Conservation (phyloP, 257 asterid genomes). For the Fraxinus pennsylvanica region DNA sequence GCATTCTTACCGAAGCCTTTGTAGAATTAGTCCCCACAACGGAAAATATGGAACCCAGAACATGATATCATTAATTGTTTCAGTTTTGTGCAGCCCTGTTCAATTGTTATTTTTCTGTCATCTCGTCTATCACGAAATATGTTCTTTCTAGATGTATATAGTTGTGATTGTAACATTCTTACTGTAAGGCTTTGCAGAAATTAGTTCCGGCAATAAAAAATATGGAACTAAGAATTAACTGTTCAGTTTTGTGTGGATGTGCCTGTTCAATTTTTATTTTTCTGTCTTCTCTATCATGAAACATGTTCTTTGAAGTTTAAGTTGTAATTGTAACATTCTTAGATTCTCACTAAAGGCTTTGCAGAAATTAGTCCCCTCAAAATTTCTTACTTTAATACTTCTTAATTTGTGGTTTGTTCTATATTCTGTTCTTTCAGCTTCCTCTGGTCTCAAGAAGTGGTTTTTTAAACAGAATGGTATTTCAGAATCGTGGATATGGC, state of each 20-base stretch:
- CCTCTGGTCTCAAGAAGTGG: slow-evolving; percentile 40
- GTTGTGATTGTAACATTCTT: neutral
- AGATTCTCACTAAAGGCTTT: neutral
- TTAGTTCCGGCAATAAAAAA: neutral
- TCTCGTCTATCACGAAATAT: neutral
- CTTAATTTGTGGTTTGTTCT: neutral
- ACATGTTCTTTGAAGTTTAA: neutral
- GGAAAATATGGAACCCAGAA: neutral
- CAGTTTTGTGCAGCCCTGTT: neutral
- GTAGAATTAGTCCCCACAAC: neutral
- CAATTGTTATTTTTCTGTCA: neutral
- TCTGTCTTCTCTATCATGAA: neutral
- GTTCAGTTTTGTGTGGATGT: neutral
- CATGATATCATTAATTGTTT: neutral
- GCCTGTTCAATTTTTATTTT: neutral
- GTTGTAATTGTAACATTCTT: neutral
- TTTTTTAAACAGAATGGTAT: slow-evolving; percentile 25
- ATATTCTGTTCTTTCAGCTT: slow-evolving; percentile 24
- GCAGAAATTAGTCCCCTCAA: neutral
- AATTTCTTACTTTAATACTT: neutral
- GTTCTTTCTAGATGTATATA: neutral
- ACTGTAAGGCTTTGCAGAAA: no score
- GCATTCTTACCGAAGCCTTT: neutral
- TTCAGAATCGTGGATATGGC: slow-evolving; percentile 17
- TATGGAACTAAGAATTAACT: neutral